Percentiles rank a stretch among this genome's conserved stretches.
Conservation (phyloP, 1,284 basidiomycete genomes). For the Melampsora americana region DNA sequence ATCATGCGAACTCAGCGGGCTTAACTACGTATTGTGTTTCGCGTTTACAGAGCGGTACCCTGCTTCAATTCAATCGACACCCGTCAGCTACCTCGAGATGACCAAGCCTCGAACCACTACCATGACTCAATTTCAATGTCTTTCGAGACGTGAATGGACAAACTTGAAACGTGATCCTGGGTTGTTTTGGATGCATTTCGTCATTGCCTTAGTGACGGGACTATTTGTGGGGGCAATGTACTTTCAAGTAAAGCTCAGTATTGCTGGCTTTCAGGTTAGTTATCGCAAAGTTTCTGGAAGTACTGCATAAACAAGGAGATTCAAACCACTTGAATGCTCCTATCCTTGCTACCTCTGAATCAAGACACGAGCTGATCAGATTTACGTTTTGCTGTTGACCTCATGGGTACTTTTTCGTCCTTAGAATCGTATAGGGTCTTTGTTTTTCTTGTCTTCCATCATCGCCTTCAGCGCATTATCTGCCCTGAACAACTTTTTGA, state of each 20-base stretch:
- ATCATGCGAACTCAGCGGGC: neutral
- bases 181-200: slow-evolving; percentile 72
- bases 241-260: slow-evolving; percentile 70
- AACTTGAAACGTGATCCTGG: slow-evolving; percentile 73
- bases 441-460: slow-evolving; percentile 39
- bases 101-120: slow-evolving; percentile 66
- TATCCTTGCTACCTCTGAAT: neutral
- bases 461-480: slow-evolving; percentile 80
- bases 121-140: slow-evolving; percentile 76
- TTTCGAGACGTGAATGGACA: slow-evolving; percentile 77
- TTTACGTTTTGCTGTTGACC: slow-evolving; percentile 80
- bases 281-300: neutral
- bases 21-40: slow-evolving; percentile 39
- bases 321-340: neutral
- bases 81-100: slow-evolving; percentile 41
- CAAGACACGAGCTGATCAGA: slow-evolving; percentile 62
- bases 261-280: slow-evolving; percentile 80
- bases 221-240: slow-evolving; percentile 72
- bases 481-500: slow-evolving; percentile 78
- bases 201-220: slow-evolving; percentile 67
- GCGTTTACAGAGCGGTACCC: slow-evolving; percentile 45
- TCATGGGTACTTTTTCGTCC: slow-evolving; percentile 26
- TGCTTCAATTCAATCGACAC: slow-evolving; percentile 42
- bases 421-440: slow-evolving; percentile 41
- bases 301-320: neutral